Conservation (phyloP, 2,329 filamentous ascomycete species). For the Fonsecaea nubica region DNA sequence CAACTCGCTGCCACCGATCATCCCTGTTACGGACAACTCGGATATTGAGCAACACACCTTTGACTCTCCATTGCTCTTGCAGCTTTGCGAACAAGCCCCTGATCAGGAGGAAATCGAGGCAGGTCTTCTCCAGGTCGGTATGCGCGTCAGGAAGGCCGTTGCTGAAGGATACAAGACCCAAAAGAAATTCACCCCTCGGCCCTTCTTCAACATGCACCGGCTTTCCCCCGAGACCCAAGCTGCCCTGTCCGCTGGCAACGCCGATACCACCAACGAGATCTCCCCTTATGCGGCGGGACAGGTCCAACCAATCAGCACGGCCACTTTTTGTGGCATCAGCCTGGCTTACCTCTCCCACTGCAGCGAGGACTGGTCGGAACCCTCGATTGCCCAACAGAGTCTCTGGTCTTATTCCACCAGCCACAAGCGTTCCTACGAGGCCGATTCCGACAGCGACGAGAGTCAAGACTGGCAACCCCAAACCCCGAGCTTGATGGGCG, state of each 20-base stretch:
- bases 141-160: conserved; percentile 91
- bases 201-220: conserved; percentile 36
- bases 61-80: conserved; percentile 45
- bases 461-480: conserved; percentile 39
- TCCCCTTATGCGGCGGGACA: conserved; percentile 51
- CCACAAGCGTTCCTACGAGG: conserved; percentile 53
- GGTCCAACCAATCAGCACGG: conserved; percentile 60
- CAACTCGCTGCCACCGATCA: conserved; percentile 44
- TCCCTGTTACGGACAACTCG: conserved; percentile 34
- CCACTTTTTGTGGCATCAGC: conserved; percentile 38
- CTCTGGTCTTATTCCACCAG: conserved; percentile 46
- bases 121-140: conserved; percentile 87
- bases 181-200: conserved; percentile 40
- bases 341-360: conserved; percentile 44
- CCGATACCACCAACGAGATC: conserved; percentile 19
- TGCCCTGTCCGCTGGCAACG: conserved; percentile 30
- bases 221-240: conserved; percentile 40
- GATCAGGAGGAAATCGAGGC: conserved; percentile 66
- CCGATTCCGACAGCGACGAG: conserved; percentile 48
- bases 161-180: conserved; percentile 83
- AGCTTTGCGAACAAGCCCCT: conserved; percentile 48
- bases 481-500: conserved; percentile 35
- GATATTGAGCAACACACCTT: conserved; percentile 38
- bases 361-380: conserved; percentile 47
- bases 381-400: conserved; percentile 48